Base-by-base conservation (phyloP, 2,329 filamentous ascomycete species). In the Colletotrichum simmondsii region DNA sequence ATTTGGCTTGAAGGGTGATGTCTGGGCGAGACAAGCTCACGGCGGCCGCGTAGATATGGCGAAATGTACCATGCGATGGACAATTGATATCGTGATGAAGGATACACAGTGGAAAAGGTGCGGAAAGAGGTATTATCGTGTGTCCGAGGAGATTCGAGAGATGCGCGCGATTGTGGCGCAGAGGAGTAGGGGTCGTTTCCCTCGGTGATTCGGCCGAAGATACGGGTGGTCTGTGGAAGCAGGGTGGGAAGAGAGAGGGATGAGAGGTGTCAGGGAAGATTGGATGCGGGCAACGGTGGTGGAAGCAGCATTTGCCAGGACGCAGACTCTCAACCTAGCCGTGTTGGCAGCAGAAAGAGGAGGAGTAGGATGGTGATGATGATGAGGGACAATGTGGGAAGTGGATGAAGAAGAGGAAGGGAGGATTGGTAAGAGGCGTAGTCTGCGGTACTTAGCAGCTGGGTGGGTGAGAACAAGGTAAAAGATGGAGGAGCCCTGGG, bases 21-120 rank as follows among this genome's bases (percentile, higher is more conserved):
- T 81, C 78, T 79, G 80, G 78, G 80, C 80, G 79, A 77, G 80
- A 79, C 78, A 78, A 78, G 80, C 77, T 82, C 76, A 79, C 74
- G 74, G 76, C 75, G 67, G 74, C 52, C 52, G 71, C 46, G 58
- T 59, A 73, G 37, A 72, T 32, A 37, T 6, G 49, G 54, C 59
- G 42, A 54, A 59, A 10, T 54, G 24, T 63, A 46, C 60, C 71
- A 73, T 73, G 71, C 71, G 71, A 65, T 53, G 22, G 68, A 35
- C 68, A 73, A 73, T 68, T 72, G 68, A 49, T 10, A n/a, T 63
- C 24, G 26, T 19, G 58, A 42, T 62, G 54, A 53, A 54, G 35
- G 62, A 49, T 56, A 54, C 46, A 28, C 52, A n/a, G 24, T 16
- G 19, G 62, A 37, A 22, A 30, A 22, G 37, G 24, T 59, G 57